Evolutionary conservation across 2,329 filamentous ascomycete genomes (phyloP), one percentile per base, ranked within the genome.

Genomic region (Aureobasidium sp.): DNA sequence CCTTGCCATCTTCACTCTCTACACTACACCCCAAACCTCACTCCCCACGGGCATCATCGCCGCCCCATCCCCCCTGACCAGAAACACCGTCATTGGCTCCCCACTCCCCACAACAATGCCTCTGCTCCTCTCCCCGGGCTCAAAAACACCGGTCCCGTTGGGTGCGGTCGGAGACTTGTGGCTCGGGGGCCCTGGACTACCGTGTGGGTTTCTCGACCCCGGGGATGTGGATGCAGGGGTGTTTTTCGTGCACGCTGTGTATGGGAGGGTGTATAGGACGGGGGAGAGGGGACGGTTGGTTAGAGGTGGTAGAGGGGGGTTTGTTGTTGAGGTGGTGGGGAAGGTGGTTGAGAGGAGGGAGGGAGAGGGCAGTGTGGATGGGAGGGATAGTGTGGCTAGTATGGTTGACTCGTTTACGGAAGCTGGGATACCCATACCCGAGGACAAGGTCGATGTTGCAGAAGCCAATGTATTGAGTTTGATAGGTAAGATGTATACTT

Each of bases 121-220:
- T 53, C 94, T 94, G 75, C 88, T 93, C 64, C 83, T 92, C 21
- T 84, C 90, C 67, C 77, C 80, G 27, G 78, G 84, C 11, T 86
- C 87, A n/a, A 77, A 80, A 33, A 78, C 19, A 1, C 13, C 45
- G 8, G 45, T 47, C 2, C 45, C 45, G 66, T 65, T 42, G 67
- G 66, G 4, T 63, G 70, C 25, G 8, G 45, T 11, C 4, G 70
- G 70, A 9, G 69, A 72, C 40, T 63, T 71, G 15, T 68, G 67
- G 6, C 47, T 72, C 13, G 65, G 68, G n/a, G 69, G 70, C 3
- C 67, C 68, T 21, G 69, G 70, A 35, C 65, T 72, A 19, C 68
- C 68, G 2, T 62, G 64, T 23, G 70, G 70, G 1, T 72, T 71
- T 45, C 62, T 71, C 51, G 69, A 71, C 13, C 65, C 69, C 38